phyloP scores from a whole-genome alignment of 768 basidiomycete genomes.

The Ramaria rubella region DNA sequence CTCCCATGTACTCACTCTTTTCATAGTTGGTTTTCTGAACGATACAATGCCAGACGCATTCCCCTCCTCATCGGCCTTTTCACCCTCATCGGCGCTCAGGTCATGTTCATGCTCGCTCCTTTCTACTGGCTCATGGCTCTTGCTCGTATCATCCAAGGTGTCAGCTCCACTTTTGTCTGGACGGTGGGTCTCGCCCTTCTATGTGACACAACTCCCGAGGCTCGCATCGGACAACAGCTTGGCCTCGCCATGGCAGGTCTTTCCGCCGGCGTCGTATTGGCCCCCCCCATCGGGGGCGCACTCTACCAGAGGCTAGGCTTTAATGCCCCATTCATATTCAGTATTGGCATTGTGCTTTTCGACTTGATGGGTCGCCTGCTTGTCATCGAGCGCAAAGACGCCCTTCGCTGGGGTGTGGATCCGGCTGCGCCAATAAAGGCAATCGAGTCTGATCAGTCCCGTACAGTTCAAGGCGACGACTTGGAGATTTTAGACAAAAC shows the following conservation, averaged over 20 bases:
- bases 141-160: conserved; percentile 53
- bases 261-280: conserved; percentile 43
- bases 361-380: conserved; percentile 52
- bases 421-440: conserved; percentile 20
- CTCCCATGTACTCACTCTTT: background rate
- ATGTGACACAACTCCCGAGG: conserved; percentile 49
- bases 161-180: conserved; percentile 57
- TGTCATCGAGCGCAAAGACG: conserved; percentile 49
- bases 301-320: conserved; percentile 51
- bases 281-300: conserved; percentile 51
- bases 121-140: conserved; percentile 50
- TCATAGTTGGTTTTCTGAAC: conserved; percentile 37
- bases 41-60: conserved; percentile 35
- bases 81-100: conserved; percentile 45
- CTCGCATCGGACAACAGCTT: conserved; percentile 46
- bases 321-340: conserved; percentile 52
- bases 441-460: background rate
- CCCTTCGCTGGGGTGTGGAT: conserved; percentile 42
- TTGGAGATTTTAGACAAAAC: background rate
- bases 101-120: conserved; percentile 58
- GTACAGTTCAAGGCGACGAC: background rate
- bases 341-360: conserved; percentile 34
- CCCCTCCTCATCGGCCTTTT: conserved; percentile 48
- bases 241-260: conserved; percentile 56
- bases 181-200: conserved; percentile 54